Evolutionary conservation across 306 rosid genomes (phyloP), one percentile per base, ranked within the genome.

Genomic region (Ormosia emarginata): DNA sequence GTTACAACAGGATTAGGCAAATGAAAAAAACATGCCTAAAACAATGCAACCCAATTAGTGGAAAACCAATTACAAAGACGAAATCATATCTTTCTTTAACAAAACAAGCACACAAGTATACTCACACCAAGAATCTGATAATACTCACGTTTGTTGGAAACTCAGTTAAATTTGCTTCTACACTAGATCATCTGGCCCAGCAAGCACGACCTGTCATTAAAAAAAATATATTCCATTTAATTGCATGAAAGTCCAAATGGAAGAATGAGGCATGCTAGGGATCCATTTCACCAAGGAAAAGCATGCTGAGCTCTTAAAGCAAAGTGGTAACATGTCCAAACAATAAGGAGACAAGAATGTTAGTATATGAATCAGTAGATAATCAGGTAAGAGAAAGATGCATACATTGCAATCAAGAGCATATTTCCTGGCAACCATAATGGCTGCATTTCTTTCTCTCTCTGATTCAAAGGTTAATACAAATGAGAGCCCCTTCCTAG

Each of bases 391-490:
- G 79, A 79, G 63, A 79, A 81, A 63, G 59, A 67, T 14, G 84
- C 95, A 52, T 86, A 93, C 99, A 81, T 92, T 93, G 94, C 97
- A 93, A 86, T 95, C 98, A 56, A 80, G 84, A 63, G 99, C 98
- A 64, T 89, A 89, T 86, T 95, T 95, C 86, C 99, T 81, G 69
- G 99, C 97, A 46, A 95, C 74, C 86, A 86, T 82, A 65, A 95
- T 83, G 7, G 99, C 98, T 34, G 86, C 93, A 82, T 95, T 95
- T 75, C 99, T 88, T 2, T 95, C 99, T 83, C 91, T 88, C 85
- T 95, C 99, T 0, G 96, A 88, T 81, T 93, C 97, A 70, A 93
- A 95, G 39, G 90, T 90, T 81, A 95, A 85, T 40, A 92, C 91
- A 61, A 85, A 93, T 2, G 97, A 93, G 40, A 92, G 90, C 58